Percentiles rank a stretch among this genome's conserved stretches.
These are phyloP conservation scores for Neurospora sp. DNA, from an alignment of 2,329 filamentous ascomycete genomes.

Conservation along the genomic window DNA sequence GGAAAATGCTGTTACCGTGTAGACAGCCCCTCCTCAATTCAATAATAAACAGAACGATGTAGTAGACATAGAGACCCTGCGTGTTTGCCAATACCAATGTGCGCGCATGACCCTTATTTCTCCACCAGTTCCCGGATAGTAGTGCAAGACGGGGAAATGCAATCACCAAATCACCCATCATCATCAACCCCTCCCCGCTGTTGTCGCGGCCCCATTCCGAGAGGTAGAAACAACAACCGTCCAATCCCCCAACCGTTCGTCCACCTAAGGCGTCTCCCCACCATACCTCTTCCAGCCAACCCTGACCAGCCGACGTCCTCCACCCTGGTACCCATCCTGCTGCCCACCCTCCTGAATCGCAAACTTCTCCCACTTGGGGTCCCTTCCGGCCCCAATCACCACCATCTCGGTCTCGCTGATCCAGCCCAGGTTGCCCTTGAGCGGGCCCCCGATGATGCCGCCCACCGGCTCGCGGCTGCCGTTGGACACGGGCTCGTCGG, in stretches of 20 bases:
- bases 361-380: constrained; percentile 85
- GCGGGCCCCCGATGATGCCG: constrained; percentile 40
- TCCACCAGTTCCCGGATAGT: background rate
- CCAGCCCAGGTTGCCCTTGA: constrained; percentile 84
- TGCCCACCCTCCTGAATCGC: constrained; percentile 47
- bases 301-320: constrained; percentile 53
- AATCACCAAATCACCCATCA: background rate
- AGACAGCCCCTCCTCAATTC: background rate
- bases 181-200: background rate
- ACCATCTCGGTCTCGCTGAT: constrained; percentile 61
- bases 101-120: background rate
- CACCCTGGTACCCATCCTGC: constrained; percentile 37
- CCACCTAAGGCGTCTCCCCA: constrained; percentile 4
- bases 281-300: constrained; percentile 70
- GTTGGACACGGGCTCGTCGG: constrained; percentile 50
- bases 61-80: background rate
- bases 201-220: background rate
- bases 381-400: constrained; percentile 67
- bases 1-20: background rate
- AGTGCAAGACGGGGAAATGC: background rate
- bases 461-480: constrained; percentile 17
- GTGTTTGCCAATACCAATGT: background rate
- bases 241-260: background rate
- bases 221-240: background rate
- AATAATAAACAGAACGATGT: background rate